Conservation (phyloP, 2,329 filamentous ascomycete species). For the Polytolypa hystricis region DNA sequence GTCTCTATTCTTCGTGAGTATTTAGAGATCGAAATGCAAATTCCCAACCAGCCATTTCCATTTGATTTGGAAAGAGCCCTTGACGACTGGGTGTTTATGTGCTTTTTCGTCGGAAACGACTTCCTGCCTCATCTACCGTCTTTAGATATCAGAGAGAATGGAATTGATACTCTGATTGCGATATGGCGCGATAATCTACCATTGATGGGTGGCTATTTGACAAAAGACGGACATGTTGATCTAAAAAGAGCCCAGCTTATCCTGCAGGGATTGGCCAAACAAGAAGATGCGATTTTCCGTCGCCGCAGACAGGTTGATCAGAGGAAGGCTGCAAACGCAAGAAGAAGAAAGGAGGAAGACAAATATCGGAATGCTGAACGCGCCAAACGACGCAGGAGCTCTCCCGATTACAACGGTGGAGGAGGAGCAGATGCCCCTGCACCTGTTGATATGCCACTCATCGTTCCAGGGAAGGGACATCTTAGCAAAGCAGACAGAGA, state of each 20-base stretch:
- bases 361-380: conserved; percentile 40
- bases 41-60: conserved; percentile 70
- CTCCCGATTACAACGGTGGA: conserved; percentile 31
- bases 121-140: conserved; percentile 96
- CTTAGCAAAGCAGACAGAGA: conserved; percentile 46
- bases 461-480: conserved; percentile 44
- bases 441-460: conserved; percentile 43
- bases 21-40: conserved; percentile 74
- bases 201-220: conserved; percentile 88
- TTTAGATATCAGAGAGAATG: conserved; percentile 91
- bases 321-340: conserved; percentile 65
- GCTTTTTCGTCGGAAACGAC: conserved; percentile 97
- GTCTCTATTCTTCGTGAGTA: conserved; percentile 88
- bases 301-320: conserved; percentile 79
- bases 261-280: conserved; percentile 73
- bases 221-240: conserved; percentile 87
- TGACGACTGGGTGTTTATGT: conserved; percentile 99
- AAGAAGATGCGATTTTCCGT: conserved; percentile 88
- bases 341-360: conserved; percentile 64
- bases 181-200: conserved; percentile 94
- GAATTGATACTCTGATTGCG: conserved; percentile 90
- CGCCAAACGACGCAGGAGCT: conserved; percentile 33
- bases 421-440: conserved; percentile 20
- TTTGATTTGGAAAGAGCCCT: conserved; percentile 91
- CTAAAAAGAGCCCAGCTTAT: conserved; percentile 79